Conservation (phyloP, 257 asterid genomes). For the Echium plantagineum region DNA sequence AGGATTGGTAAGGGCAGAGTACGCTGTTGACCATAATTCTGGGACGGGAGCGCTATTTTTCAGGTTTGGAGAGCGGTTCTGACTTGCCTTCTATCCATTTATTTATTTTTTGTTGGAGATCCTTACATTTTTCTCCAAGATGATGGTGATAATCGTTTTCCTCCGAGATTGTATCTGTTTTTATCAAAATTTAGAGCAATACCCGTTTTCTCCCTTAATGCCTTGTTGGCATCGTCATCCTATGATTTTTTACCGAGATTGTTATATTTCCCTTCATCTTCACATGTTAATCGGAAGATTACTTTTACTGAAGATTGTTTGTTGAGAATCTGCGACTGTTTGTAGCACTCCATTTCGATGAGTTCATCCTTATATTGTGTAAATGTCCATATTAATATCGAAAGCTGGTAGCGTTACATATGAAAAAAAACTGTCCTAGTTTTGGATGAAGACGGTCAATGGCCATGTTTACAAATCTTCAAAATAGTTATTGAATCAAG, state of each 20-base stretch:
- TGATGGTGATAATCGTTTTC: too few relatives aligned
- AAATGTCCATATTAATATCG: too few relatives aligned
- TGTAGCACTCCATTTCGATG: too few relatives aligned
- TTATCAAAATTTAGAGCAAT: neutral
- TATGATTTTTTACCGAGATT: neutral
- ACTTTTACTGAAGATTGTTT: neutral
- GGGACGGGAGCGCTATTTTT: constrained; percentile 86
- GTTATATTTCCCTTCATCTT: neutral
- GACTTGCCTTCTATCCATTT: neutral
- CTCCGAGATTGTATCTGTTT: neutral
- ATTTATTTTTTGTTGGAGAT: neutral
- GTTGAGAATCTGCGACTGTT: too few relatives aligned
- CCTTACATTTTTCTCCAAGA: neutral
- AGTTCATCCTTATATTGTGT: too few relatives aligned
- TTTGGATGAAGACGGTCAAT: too few relatives aligned
- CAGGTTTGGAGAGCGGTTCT: constrained; percentile 95
- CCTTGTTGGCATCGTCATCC: neutral
- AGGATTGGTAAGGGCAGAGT: constrained; percentile 85
- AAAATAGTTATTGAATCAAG: too few relatives aligned
- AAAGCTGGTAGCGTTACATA: too few relatives aligned
- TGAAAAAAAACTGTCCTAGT: too few relatives aligned
- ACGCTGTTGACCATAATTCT: constrained; percentile 85
- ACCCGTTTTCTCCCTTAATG: neutral
- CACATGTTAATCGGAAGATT: neutral
- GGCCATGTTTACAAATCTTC: too few relatives aligned